phyloP scores from a whole-genome alignment of 2,329 filamentous ascomycete species.

The Aspergillus sp. region DNA sequence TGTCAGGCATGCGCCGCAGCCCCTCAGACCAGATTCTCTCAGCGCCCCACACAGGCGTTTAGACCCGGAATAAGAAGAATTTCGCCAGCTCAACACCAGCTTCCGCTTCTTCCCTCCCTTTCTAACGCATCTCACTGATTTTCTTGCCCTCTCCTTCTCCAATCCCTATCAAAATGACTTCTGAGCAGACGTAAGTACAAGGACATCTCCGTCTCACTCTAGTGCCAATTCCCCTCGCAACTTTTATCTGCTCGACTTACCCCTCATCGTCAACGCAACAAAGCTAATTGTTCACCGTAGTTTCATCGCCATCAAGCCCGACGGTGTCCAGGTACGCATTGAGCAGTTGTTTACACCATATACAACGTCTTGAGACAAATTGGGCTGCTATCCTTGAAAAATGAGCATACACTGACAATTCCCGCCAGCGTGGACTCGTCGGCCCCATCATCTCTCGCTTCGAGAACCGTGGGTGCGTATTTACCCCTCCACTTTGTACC shows the following conservation, averaged over 20 bases:
- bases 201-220: conserved; percentile 1
- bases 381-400: background rate
- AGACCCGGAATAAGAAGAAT: conserved; percentile 14
- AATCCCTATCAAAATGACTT: conserved; percentile 62
- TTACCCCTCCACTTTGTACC: conserved; percentile 16
- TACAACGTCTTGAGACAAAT: background rate
- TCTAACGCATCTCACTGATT: conserved; percentile 7
- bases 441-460: conserved; percentile 98
- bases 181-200: conserved; percentile 79
- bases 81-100: conserved; percentile 26
- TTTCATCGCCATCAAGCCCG: conserved; percentile 99
- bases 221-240: background rate
- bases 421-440: conserved; percentile 82
- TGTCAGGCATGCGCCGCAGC: conserved; percentile 9
- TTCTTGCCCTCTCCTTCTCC: conserved; percentile 19
- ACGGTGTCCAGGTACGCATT: conserved; percentile 86
- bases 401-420: conserved; percentile 24
- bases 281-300: conserved; percentile 53
- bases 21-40: conserved; percentile 11
- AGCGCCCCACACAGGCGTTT: conserved; percentile 24
- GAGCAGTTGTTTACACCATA: background rate
- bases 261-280: conserved; percentile 20
- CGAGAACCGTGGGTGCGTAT: conserved; percentile 83
- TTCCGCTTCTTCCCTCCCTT: conserved; percentile 19
- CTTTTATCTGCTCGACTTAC: conserved; percentile 3